Evolutionary conservation across 805 yeast species (phyloP), one percentile per base, ranked within the genome.

Genomic region (Candida krabiensis): DNA sequence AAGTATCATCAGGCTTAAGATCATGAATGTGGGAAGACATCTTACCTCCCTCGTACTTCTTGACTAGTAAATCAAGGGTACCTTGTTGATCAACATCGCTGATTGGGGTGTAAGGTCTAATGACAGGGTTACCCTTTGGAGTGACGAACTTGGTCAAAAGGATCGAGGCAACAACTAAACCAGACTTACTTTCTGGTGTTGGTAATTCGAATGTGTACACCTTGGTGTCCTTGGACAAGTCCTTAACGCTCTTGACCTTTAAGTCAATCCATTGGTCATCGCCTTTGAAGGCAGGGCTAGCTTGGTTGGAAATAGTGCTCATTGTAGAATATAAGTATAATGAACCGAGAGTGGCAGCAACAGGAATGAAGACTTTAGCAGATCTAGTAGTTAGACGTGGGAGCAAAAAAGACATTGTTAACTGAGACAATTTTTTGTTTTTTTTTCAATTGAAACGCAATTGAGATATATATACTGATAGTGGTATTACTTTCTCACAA

Each of bases 51-150:
- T 81, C 84, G 70, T 93, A 93, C 46, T 71, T 77, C 77, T 93
- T 93, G 67, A 93, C 73, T 43, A 90, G 77, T 50, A 93, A 75
- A 43, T 86, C 86, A 52, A 95, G 69, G 37, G 75, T 61, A 35
- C 99, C 99, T 63, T 74, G 75, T 44, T 74, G 70, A 40, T 79
- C 80, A 35, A 73, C 67, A 55, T 83, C 88, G 28, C 86, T 75
- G 33, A 83, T 74, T 43, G 99, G 99, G 28, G 99, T 93, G 68
- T 82, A 83, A 28, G 89, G 89, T 69, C 96, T 83, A 47, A 93
- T 71, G 35, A 91, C 96, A 57, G 80, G 80, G 66, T 70, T 78
- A 50, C 97, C 98, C 69, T 87, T 86, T 45, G 80, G 77, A 43
- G 91, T 82, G 39, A 80, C 83, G 58, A 70, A 86, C 70, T 89